Percentiles rank a stretch among this genome's conserved stretches.
These are phyloP conservation scores for Fraxinus pennsylvanica DNA, from an alignment of 257 asterid species.

Conservation along the genomic window DNA sequence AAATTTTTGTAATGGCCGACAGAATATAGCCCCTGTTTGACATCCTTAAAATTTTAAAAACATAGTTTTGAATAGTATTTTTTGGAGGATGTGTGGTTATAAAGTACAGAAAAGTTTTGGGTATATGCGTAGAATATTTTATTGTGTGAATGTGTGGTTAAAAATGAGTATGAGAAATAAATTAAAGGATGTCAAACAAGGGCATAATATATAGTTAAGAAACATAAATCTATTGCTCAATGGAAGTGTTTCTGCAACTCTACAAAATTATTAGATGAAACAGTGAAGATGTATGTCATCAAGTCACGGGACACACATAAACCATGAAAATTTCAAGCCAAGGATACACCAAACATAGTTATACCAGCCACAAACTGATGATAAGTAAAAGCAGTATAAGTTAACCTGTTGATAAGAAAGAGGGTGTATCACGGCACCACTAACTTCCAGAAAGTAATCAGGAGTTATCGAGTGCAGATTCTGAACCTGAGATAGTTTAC, in stretches of 20 bases:
- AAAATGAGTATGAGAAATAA: too few relatives aligned
- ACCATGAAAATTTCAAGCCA: not conserved
- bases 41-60: too few relatives aligned
- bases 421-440: slow-evolving; percentile 98
- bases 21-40: too few relatives aligned
- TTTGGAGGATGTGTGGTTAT: too few relatives aligned
- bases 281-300: not conserved
- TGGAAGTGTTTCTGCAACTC: slow-evolving; percentile 3
- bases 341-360: slow-evolving; percentile 7
- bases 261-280: not conserved
- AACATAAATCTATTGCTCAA: not conserved
- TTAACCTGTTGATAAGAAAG: slow-evolving; percentile 98
- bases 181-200: too few relatives aligned
- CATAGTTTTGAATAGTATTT: too few relatives aligned
- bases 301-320: not conserved
- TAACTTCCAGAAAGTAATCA: slow-evolving; percentile 86
- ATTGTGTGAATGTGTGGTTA: too few relatives aligned
- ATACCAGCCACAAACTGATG: not conserved
- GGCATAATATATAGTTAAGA: not conserved
- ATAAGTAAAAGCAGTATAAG: slow-evolving; percentile 12
- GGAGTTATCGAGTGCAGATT: slow-evolving; percentile 94
- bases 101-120: too few relatives aligned
- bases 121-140: too few relatives aligned
- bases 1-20: not conserved
- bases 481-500: slow-evolving; percentile 73